A percentile compares a stretch with the other conserved stretches of the same genome.
Evolutionary conservation across 208 protist genomes (phyloP).

Genomic region (Vickermania spadyakhi): DNA sequence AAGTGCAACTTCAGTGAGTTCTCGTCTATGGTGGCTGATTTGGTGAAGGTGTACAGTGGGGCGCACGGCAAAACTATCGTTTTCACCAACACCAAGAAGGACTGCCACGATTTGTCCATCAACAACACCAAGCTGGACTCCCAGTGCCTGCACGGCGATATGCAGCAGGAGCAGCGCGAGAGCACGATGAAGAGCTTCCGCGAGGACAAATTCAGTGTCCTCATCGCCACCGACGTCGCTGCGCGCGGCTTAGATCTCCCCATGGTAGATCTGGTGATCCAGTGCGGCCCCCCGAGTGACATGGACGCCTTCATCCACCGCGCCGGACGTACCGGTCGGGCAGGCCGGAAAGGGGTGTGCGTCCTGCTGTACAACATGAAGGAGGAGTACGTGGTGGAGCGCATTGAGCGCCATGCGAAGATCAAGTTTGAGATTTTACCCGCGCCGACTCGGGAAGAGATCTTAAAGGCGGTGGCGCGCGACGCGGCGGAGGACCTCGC

Average conservation of each 20-base stretch:
- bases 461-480: slow-evolving; percentile 75
- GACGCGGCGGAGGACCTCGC: slow-evolving; percentile 83
- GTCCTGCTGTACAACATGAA: slow-evolving; percentile 79
- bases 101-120: slow-evolving; percentile 85
- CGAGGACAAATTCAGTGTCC: slow-evolving; percentile 87
- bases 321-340: slow-evolving; percentile 94
- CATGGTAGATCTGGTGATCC: slow-evolving; percentile 88
- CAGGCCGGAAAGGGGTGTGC: slow-evolving; percentile 84
- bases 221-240: slow-evolving; percentile 93
- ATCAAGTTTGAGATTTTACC: slow-evolving; percentile 87
- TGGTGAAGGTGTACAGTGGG: slow-evolving; percentile 86
- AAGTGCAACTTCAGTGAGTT: slow-evolving; percentile 90
- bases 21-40: slow-evolving; percentile 86
- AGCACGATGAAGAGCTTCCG: slow-evolving; percentile 92
- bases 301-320: slow-evolving; percentile 97
- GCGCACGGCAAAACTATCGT: slow-evolving; percentile 79
- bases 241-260: slow-evolving; percentile 81
- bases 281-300: slow-evolving; percentile 73
- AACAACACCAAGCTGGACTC: slow-evolving; percentile 88
- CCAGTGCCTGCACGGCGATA: slow-evolving; percentile 95
- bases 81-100: slow-evolving; percentile 92
- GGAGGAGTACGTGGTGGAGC: slow-evolving; percentile 83
- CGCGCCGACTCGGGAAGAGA: slow-evolving; percentile 79
- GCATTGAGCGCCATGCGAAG: slow-evolving; percentile 86
- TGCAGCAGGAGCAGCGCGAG: slow-evolving; percentile 90